These are phyloP conservation scores for Kuraishia floccosa DNA, from an alignment of 805 yeast genomes.

Conservation along the genomic window DNA sequence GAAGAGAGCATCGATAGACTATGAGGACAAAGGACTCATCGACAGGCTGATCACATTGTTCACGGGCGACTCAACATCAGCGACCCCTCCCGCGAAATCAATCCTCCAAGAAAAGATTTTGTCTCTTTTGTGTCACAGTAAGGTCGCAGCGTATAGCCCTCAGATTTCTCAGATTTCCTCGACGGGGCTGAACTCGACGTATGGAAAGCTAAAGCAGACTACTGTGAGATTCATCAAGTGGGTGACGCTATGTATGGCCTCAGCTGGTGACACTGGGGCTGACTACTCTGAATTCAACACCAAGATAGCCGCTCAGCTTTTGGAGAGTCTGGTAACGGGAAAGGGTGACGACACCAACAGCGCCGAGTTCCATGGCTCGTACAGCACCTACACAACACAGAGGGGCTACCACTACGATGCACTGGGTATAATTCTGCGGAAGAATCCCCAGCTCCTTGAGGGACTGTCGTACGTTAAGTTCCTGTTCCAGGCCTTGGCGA, in stretches of 20 bases:
- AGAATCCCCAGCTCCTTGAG: slow-evolving; percentile 26
- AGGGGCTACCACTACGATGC: slow-evolving; percentile 70
- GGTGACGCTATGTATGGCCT: slow-evolving; percentile 23
- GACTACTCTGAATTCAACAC: slow-evolving; percentile 16
- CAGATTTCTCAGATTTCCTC: slow-evolving; percentile 38
- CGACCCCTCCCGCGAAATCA: slow-evolving; percentile 40
- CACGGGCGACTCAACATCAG: slow-evolving; percentile 29
- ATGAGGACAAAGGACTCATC: slow-evolving; percentile 36
- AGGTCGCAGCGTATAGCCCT: slow-evolving; percentile 30
- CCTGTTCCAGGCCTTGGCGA: slow-evolving; percentile 56
- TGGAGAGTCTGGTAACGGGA: slow-evolving; percentile 37
- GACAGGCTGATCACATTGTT: slow-evolving; percentile 33
- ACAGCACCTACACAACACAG: slow-evolving; percentile 23
- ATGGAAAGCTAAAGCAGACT: slow-evolving; percentile 37
- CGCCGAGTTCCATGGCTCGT: neutral
- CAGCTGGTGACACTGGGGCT: slow-evolving; percentile 1
- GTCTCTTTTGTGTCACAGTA: slow-evolving; percentile 36
- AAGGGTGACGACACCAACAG: neutral
- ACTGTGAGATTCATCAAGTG: slow-evolving; percentile 58
- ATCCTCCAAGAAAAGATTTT: slow-evolving; percentile 48
- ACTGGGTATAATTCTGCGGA: slow-evolving; percentile 50
- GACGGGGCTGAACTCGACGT: slow-evolving; percentile 48
- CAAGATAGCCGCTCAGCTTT: slow-evolving; percentile 39
- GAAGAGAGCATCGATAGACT: slow-evolving; percentile 37
- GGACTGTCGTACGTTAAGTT: slow-evolving; percentile 50